phyloP scores from a whole-genome alignment of 1,139 yeast species.

The Pichia sp. region DNA sequence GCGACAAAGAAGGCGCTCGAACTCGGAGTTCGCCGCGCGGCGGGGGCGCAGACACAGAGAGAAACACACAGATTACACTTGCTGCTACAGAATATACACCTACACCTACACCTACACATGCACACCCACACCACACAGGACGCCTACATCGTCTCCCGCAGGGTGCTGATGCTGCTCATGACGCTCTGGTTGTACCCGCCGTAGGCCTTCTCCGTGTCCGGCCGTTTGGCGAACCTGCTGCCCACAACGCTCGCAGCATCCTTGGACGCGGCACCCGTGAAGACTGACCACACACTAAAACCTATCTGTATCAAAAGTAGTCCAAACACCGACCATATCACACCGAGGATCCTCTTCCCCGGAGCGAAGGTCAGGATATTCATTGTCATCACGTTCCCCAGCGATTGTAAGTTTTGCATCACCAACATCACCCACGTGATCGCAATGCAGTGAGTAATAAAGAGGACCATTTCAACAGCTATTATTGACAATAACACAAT shows the following conservation, averaged over 20 bases:
- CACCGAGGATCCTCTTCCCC: constrained; percentile 6
- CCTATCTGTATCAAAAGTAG: constrained; percentile 5
- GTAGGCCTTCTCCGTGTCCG: constrained; percentile 9
- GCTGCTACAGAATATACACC: too few relatives aligned
- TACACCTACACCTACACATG: too few relatives aligned
- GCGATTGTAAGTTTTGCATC: constrained; percentile 4
- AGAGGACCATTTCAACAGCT: background rate
- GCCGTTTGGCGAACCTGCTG: constrained; percentile 3
- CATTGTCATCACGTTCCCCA: constrained; percentile 14
- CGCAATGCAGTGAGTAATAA: constrained; percentile 10
- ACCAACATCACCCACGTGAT: constrained; percentile 14
- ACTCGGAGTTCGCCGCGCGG: too few relatives aligned
- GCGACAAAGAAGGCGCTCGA: background rate
- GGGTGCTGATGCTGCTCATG: constrained; percentile 15
- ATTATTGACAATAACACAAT: constrained; percentile 4
- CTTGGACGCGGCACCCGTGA: constrained; percentile 8
- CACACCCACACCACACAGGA: too few relatives aligned
- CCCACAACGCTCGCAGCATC: constrained; percentile 12
- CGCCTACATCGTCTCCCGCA: constrained; percentile 10
- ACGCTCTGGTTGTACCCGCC: constrained; percentile 11
- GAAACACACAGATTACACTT: too few relatives aligned
- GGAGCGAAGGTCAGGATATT: constrained; percentile 9
- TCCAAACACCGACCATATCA: constrained; percentile 13
- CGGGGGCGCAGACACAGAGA: background rate
- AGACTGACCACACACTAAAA: constrained; percentile 3